Base-by-base conservation (phyloP, 805 yeast species). In the Teunomyces lycoperdinae region DNA sequence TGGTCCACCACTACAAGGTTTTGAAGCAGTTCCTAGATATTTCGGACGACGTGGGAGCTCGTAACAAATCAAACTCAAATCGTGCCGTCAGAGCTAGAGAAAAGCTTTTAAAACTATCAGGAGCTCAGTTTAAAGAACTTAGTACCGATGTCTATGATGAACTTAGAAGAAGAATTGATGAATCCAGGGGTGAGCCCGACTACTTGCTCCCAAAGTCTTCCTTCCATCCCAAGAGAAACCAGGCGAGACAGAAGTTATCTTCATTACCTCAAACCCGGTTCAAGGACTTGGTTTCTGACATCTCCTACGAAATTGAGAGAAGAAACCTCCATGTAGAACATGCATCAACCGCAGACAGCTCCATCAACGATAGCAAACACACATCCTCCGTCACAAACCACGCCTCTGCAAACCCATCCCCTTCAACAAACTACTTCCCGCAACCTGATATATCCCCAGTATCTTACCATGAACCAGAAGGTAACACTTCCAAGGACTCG, bases 61-160 rank as follows among this genome's bases (percentile, higher is more conserved):
- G 78, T 8, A 50, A 58, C 31, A 68, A 69, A 52, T 59, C 73
- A 28, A 75, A 74, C 33, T 70, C 81, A 10, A 64, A 78, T n/a
- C 59, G 94, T 49, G 91, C 91, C 4, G 82, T 80, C 34, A 83
- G 88, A 61, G 97, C 97, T 2, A 77, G 96, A 55, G 89, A 87
- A 54, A 90, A 92, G 66, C 76, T 92, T 43, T 76, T 86, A 52
- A 89, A 88, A 60, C 77, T 95, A 46, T 85, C 96, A 2, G 73
- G 78, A 28, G 81, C 85, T 6, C 99, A 95, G 67, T 90, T 94
- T 62, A 77, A 79, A 51, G 99, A 94, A 64, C 79, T 94, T 49
- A 82, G 95, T 55, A 90, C 97, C 2, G 99, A 94, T 64, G 97
- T 94, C 9, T 87, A 83, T 63, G 99, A 94, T 67, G 99, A 94